These are phyloP conservation scores for Gonium pectorale DNA, from an alignment of 139 green algal species.

Conservation along the genomic window DNA sequence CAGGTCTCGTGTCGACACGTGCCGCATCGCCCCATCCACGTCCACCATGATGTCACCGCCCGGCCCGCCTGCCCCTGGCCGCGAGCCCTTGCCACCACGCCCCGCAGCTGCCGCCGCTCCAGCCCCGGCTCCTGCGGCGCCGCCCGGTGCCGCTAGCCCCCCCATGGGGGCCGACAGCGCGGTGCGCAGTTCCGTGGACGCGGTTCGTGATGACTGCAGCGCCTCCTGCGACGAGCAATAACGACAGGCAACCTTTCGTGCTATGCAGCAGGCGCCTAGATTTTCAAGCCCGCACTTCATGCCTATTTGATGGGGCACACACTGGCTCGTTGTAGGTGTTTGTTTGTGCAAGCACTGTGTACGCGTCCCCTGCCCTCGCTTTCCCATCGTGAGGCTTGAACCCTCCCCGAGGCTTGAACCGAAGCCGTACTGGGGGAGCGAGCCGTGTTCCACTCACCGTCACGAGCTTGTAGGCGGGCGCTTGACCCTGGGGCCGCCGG, in stretches of 20 bases:
- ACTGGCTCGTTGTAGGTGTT: too few species aligned
- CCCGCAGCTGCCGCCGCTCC: not conserved
- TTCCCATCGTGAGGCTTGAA: too few species aligned
- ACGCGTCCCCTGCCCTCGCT: too few species aligned
- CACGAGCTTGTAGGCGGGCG: slow-evolving; percentile 42
- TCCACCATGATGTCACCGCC: slow-evolving; percentile 5
- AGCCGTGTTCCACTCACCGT: slow-evolving; percentile 27
- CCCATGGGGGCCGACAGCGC: slow-evolving; percentile 11
- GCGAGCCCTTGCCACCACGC: not conserved
- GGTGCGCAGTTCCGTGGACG: slow-evolving; percentile 11
- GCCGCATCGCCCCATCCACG: slow-evolving; percentile 1
- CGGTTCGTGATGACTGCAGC: not conserved
- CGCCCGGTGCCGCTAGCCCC: not conserved
- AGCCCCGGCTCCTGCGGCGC: not conserved
- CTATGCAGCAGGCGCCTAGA: too few species aligned
- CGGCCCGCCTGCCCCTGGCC: not conserved
- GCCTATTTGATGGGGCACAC: too few species aligned
- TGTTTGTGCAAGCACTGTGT: too few species aligned
- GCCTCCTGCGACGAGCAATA: slow-evolving; percentile 10
- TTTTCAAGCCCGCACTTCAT: too few species aligned
- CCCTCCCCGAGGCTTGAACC: too few species aligned
- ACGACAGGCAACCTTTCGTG: too few species aligned
- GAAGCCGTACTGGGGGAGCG: too few species aligned
- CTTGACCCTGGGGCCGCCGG: slow-evolving; percentile 14
- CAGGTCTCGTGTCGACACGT: slow-evolving; percentile 30